A percentile compares a stretch with the other conserved stretches of the same genome.
Evolutionary conservation across 495 filamentous ascomycete species (phyloP).

Genomic region (Xylona heveae): DNA sequence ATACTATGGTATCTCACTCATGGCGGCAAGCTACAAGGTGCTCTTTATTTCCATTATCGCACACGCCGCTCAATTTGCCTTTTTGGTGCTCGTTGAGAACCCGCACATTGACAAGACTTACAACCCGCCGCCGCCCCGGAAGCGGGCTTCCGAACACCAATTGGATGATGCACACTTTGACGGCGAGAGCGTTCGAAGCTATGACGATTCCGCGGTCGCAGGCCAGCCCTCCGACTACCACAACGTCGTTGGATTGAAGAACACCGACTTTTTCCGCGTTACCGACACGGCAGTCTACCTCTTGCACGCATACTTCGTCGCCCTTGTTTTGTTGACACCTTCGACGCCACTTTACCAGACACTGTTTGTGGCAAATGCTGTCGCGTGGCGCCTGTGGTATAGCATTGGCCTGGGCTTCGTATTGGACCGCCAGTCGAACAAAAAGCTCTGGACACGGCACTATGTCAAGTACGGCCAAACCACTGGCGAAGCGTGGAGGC

Average conservation of each 20-base stretch:
- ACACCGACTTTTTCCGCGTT: slow-evolving; percentile 69
- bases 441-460: slow-evolving; percentile 86
- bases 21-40: slow-evolving; percentile 94
- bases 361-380: slow-evolving; percentile 62
- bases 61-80: slow-evolving; percentile 85
- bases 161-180: too few relatives aligned
- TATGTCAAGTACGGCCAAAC: slow-evolving; percentile 93
- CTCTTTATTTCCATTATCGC: slow-evolving; percentile 89
- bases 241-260: slow-evolving; percentile 58
- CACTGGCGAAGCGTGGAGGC: slow-evolving; percentile 77
- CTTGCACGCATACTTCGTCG: slow-evolving; percentile 48
- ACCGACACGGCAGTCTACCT: slow-evolving; percentile 65
- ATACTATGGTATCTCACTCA: slow-evolving; percentile 96
- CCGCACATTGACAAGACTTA: slow-evolving; percentile 98
- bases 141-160: slow-evolving; percentile 20
- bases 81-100: slow-evolving; percentile 77
- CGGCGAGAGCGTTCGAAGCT: too few relatives aligned
- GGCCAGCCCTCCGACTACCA: slow-evolving; percentile 44
- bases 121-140: slow-evolving; percentile 66
- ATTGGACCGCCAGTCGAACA: slow-evolving; percentile 63
- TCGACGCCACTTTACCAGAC: slow-evolving; percentile 49
- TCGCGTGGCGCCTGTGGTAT: slow-evolving; percentile 79
- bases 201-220: slow-evolving; percentile 9
- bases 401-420: slow-evolving; percentile 73
- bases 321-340: slow-evolving; percentile 53